Base-by-base conservation (phyloP, 345 rosid genomes). In the Hevea brasiliensis region DNA sequence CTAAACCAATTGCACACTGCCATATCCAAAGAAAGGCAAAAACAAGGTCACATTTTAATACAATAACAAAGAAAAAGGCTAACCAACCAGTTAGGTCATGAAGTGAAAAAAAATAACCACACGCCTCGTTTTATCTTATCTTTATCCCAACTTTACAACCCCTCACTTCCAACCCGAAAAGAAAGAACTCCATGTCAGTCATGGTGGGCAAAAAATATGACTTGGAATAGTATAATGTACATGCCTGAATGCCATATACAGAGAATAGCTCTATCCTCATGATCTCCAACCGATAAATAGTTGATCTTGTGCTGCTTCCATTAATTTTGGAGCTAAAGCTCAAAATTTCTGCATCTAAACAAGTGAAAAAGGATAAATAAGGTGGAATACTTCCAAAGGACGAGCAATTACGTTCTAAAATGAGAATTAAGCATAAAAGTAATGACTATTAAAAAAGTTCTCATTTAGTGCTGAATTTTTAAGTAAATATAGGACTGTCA, bases 191-290 rank as follows among this genome's bases (percentile, higher is more conserved):
- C 41, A 23, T 29, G 40, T 11, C 9, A 4, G 47, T 66, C 40
- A 66, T 32, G 53, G 27, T 47, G 72, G 10, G 20, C 45, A 50
- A 66, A 40, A 72, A 56, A 56, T 64, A 51, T 27, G 44, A 59
- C 67, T 53, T 37, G 56, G 59, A 50, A 66, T 73, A 35, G 76
- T 60, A 61, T 63, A 20, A 65, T 77, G 81, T 73, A 82, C 83
- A 71, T 80, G 85, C 98, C 97, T 92, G 93, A 69, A 60, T 76
- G 58, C 97, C 95, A 74, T 94, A 89, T 40, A 89, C 87, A 13
- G 97, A 94, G 77, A 92, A 84, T 18, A 94, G 87, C 79, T 94
- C 91, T 65, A 94, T 89, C 74, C 85, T 86, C 87, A 90, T 79
- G 50, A 90, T 87, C 81, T 92, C 97, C 85, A 94, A 83, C 61